Percentiles rank a stretch among this genome's conserved stretches.
Evolutionary conservation across 2,329 filamentous ascomycete species (phyloP).

Genomic region (Elsinoe ampelina): DNA sequence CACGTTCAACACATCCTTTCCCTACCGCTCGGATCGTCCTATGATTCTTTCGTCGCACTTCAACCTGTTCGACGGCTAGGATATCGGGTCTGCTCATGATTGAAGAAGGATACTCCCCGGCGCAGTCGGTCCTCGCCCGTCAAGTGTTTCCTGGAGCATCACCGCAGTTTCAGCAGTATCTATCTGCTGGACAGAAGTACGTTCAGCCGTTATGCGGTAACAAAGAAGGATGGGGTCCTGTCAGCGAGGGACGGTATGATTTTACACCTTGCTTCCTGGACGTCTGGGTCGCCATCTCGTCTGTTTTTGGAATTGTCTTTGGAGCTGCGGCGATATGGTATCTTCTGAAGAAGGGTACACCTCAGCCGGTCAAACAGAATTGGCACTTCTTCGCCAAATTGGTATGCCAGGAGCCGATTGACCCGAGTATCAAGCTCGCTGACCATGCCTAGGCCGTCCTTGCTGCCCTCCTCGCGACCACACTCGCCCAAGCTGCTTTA

Average conservation of each 20-base stretch:
- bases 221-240: slow-evolving; percentile 86
- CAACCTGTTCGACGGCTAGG: slow-evolving; percentile 1
- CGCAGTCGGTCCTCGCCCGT: slow-evolving; percentile 11
- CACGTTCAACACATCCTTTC: slow-evolving; percentile 10
- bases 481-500: slow-evolving; percentile 61
- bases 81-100: slow-evolving; percentile 9
- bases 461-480: slow-evolving; percentile 56
- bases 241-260: slow-evolving; percentile 81
- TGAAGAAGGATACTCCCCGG: slow-evolving; percentile 9
- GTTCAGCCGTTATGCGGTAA: slow-evolving; percentile 74
- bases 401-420: slow-evolving; percentile 41
- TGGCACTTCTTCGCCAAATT: slow-evolving; percentile 92
- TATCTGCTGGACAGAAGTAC: slow-evolving; percentile 9
- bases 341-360: slow-evolving; percentile 59
- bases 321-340: slow-evolving; percentile 73
- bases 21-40: background rate
- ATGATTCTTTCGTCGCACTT: slow-evolving; percentile 1
- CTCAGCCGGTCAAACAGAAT: slow-evolving; percentile 63
- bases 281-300: slow-evolving; percentile 71
- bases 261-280: slow-evolving; percentile 98
- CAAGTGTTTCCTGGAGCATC: background rate
- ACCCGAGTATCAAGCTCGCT: slow-evolving; percentile 7
- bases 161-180: background rate
- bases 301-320: slow-evolving; percentile 66
- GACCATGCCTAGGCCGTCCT: slow-evolving; percentile 47